Evolutionary conservation across 2,329 filamentous ascomycete species (phyloP), one percentile per base, ranked within the genome.

Genomic region (Diaporthe eres): DNA sequence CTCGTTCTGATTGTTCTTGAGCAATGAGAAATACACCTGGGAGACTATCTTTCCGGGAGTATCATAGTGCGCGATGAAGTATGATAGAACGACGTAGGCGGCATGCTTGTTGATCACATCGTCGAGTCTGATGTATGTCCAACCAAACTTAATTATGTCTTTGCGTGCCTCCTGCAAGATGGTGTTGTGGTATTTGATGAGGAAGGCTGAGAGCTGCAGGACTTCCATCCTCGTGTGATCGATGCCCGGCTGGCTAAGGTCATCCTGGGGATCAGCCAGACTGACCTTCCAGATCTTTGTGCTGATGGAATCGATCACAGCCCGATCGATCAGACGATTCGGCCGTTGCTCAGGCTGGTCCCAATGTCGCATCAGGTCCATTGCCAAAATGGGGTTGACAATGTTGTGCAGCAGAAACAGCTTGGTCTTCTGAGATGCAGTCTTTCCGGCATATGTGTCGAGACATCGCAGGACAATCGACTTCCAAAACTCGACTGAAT

Each of bases 81-180:
- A 99, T 3, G 95, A 95, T 77, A 99, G 97, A 8, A 99, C 92
- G 7, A 98, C 96, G 81, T 99, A 99, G 3, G 97, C 96, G 0
- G 96, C 97, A 83, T 98, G 97, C 84, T 99, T 99, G 87, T 98
- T 99, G 87, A 99, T 98, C 75, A 98, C 94, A 83, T 99, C 97
- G 81, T 99, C 97, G n/a, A 99, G 90, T 34, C 95, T 92, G 80
- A 99, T 99, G 82, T 98, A 98, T 25, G 96, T 98, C 97, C 97
- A 99, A 4, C 95, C 96, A 84, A 98, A 99, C 85, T 98, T 98
- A 82, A 99, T 99, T 77, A 99, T 96, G 78, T 99, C 97, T 84
- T 99, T 99, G 51, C 97, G 92, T 3, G 95, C 93, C 81, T 98
- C 97, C 79, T 97, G 94, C 1, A 99, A 90, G 72, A 95, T 94